phyloP scores from a whole-genome alignment of 2,329 filamentous ascomycete genomes.

The Zymoseptoria pseudotritici region DNA sequence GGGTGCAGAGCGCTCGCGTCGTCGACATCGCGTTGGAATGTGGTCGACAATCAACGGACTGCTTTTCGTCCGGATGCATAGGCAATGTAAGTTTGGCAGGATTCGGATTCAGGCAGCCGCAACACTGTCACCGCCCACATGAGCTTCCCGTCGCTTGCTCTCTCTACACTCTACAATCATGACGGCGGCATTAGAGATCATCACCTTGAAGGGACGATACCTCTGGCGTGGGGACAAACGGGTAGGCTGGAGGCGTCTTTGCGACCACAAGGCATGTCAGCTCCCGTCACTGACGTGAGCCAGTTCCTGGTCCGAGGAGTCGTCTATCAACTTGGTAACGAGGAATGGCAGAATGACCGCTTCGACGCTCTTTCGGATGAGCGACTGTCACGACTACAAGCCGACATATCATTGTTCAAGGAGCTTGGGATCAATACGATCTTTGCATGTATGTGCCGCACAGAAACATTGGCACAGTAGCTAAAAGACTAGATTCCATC shows the following conservation, averaged over 20 bases:
- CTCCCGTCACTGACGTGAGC: background rate
- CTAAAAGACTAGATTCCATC: constrained; percentile 2
- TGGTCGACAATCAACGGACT: background rate
- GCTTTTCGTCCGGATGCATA: background rate
- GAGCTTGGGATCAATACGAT: constrained; percentile 12
- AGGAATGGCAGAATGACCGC: background rate
- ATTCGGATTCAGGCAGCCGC: background rate
- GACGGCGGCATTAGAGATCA: background rate
- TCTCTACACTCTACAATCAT: background rate
- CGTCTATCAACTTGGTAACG: constrained; percentile 2
- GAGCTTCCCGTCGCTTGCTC: background rate
- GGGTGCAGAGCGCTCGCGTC: background rate
- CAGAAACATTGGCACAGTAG: background rate
- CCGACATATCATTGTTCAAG: constrained; percentile 3
- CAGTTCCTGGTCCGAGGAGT: constrained; percentile 11
- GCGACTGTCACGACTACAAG: constrained; percentile 1
- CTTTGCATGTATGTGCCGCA: constrained; percentile 4
- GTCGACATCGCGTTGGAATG: background rate
- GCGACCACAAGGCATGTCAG: background rate
- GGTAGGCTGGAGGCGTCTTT: background rate
- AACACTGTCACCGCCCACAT: background rate
- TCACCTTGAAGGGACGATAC: background rate
- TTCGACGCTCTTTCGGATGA: constrained; percentile 8
- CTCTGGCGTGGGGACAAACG: background rate
- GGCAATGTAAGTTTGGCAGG: background rate